Percentiles rank a stretch among this genome's conserved stretches.
These are phyloP conservation scores for Penicillium griseofulvum DNA, from an alignment of 2,329 filamentous ascomycete genomes.

Conservation along the genomic window DNA sequence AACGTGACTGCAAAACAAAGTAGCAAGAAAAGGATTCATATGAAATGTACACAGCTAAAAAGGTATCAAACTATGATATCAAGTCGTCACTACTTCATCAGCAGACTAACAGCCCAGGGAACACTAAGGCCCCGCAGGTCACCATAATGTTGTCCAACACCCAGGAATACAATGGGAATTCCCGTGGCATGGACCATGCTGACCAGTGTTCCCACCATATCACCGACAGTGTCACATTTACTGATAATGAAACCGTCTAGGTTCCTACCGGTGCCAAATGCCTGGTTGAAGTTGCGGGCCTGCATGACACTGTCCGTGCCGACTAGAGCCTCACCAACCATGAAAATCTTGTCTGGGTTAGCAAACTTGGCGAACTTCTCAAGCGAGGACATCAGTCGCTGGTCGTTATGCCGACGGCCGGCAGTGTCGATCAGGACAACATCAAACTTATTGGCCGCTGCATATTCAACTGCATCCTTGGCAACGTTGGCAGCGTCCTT, in stretches of 20 bases:
- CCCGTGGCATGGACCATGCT: conserved; percentile 97
- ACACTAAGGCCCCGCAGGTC: conserved; percentile 64
- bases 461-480: conserved; percentile 85
- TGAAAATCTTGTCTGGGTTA: conserved; percentile 95
- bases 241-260: conserved; percentile 97
- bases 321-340: conserved; percentile 91
- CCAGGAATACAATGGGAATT: conserved; percentile 92
- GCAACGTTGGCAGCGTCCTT: conserved; percentile 96
- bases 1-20: not conserved
- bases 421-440: conserved; percentile 97
- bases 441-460: conserved; percentile 72
- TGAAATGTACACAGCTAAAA: not conserved
- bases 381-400: conserved; percentile 89
- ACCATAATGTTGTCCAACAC: conserved; percentile 66
- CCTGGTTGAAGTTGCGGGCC: conserved; percentile 91
- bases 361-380: conserved; percentile 98
- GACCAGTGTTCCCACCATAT: conserved; percentile 95
- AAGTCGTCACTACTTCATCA: conserved; percentile 51
- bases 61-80: not conserved
- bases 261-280: conserved; percentile 75
- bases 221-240: conserved; percentile 98
- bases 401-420: conserved; percentile 90
- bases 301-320: conserved; percentile 94
- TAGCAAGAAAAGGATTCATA: not conserved
- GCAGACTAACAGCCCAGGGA: conserved; percentile 59